Base-by-base conservation (phyloP, 352 stramenopile genomes). In the Pythium vanterpoolii region DNA sequence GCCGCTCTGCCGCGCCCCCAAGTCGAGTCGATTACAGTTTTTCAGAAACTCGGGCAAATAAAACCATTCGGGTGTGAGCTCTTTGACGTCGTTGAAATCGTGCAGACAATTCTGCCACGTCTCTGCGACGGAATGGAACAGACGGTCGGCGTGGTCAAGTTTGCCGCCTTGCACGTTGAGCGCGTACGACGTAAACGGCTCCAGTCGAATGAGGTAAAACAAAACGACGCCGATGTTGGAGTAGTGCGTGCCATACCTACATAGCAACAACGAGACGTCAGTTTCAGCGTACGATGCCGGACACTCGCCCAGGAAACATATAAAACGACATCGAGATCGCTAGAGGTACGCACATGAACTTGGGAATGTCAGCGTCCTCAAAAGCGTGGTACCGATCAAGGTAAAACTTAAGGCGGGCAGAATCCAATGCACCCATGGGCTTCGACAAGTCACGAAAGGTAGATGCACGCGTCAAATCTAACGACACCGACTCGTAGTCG, bases 191-290 rank as follows among this genome's bases (percentile, higher is more conserved):
- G 95, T 98, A 74, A 99, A 99, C 11, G 97, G 97, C 71, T 99
- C 97, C n/a, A 99, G 68, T 9, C 98, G 91, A 71, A 99, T 93
- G 26, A 99, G 75, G 69, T 99, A 99, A 73, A 99, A 98, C 5
- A 99, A 82, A 6, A 99, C 97, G 64, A 98, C 97, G 1, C 96
- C 98, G 21, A 94, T 87, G 59, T 96, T 92, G 10, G 86, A 96
- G 64, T 96, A 96, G 59, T 96, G 86, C 9, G 86, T 90, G 10
- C 86, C 86, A 60, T 95, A 95, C 83, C 83, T 95, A 71, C 13
- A 4, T 36, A 63, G 50, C 13, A 48, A 23, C n/a, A n/a, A n/a
- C n/a, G n/a, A n/a, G n/a, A n/a, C n/a, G n/a, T n/a, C n/a, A n/a
- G n/a, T n/a, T n/a, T n/a, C n/a, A n/a, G n/a, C n/a, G n/a, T n/a